These are phyloP conservation scores for Zygnema circumcarinatum DNA, from an alignment of 139 green algal species.

Conservation along the genomic window DNA sequence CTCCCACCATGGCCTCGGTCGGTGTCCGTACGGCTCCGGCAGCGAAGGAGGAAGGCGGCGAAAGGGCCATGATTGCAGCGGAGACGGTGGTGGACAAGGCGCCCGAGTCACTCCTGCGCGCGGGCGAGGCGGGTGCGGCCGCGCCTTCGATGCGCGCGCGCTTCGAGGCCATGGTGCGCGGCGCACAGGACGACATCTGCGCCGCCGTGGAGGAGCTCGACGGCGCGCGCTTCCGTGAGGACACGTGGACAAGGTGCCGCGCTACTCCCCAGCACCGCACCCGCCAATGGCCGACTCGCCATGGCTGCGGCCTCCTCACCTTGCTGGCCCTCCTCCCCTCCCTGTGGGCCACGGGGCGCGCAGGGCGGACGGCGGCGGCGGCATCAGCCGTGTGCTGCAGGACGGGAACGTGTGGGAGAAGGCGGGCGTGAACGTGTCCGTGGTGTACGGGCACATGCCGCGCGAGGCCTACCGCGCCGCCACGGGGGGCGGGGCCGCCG, in stretches of 20 bases:
- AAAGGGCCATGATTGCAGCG: conserved; percentile 56
- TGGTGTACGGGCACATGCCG: conserved; percentile 98
- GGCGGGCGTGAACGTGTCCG: conserved; percentile 92
- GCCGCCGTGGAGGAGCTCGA: conserved; percentile 89
- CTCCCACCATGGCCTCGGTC: too few species aligned
- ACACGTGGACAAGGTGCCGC: conserved; percentile 80
- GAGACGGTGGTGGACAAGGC: conserved; percentile 63
- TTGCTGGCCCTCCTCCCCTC: background rate
- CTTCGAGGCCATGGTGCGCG: conserved; percentile 88
- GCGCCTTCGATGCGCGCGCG: conserved; percentile 74
- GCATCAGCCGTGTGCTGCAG: conserved; percentile 94
- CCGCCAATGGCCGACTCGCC: background rate
- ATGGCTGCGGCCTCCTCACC: background rate
- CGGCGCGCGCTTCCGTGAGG: conserved; percentile 83
- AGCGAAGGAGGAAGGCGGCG: background rate
- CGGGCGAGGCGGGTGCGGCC: conserved; percentile 7
- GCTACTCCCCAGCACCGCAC: background rate
- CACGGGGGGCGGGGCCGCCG: conserved; percentile 59
- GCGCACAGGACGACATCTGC: conserved; percentile 89
- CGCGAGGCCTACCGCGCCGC: conserved; percentile 94
- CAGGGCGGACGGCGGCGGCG: conserved; percentile 86
- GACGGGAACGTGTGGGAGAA: conserved; percentile 93
- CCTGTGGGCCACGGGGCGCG: background rate
- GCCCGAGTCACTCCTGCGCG: conserved; percentile 57
- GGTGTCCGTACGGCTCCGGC: background rate